Evolutionary conservation across 371 early-diverging fungal genomes (phyloP), one percentile per base, ranked within the genome.

Genomic region (Rhizopus stolonifer): DNA sequence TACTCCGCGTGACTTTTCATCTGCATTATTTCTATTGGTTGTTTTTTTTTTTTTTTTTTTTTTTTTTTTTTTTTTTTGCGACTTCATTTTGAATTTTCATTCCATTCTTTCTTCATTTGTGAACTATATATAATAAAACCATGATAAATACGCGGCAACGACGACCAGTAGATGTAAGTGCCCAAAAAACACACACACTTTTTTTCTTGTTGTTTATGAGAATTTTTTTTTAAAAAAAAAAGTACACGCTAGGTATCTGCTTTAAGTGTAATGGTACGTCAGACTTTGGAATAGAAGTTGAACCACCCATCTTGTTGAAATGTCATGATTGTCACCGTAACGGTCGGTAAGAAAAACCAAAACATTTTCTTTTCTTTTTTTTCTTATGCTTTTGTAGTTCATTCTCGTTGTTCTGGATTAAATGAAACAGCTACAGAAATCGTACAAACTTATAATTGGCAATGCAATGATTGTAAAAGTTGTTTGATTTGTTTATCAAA

Each of bases 381-480:
- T 18, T 33, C 38, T 17, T 36, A 24, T 38, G 14, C 24, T 4
- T 29, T 29, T 29, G 4, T 54, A 73, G 73, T 60, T 3, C 73
- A 73, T 51, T 54, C 62, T 14, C 18, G 46, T 10, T 73, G 73
- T 50, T 60, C 56, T 31, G 58, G 59, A 22, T 45, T 73, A 26
- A 46, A 64, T 39, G 53, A 58, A 15, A 48, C 46, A 24, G 43
- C 70, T 21, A 54, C 52, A 25, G 52, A 52, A 13, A 53, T 73
- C 32, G 67, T 69, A 17, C 57, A 56, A 32, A 64, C 67, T n/a
- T 73, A 73, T 52, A 56, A 69, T 56, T 73, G 73, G 69, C 73
- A 73, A 56, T 73, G 73, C 52, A 69, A 64, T 56, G 73, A 69
- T 34, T 69, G 73, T 34, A 73, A 73, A 53, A 73, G 63, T 43